Evolutionary conservation across 2,329 filamentous ascomycete genomes (phyloP).

Genomic region (Tolypocladium album): DNA sequence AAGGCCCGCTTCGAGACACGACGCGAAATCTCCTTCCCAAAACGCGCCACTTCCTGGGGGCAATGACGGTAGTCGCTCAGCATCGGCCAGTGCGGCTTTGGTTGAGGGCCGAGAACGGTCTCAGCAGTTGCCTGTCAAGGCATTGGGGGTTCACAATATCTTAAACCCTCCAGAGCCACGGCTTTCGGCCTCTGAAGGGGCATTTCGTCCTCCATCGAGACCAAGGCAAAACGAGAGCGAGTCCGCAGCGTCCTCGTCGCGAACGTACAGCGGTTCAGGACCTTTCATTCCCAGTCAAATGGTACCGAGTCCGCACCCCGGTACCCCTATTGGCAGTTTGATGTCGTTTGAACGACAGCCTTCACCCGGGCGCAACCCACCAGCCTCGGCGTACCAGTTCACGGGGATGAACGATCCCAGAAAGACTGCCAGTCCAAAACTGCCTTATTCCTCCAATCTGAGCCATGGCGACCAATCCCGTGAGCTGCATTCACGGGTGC

Average conservation of each 20-base stretch:
- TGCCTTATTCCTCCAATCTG: constrained; percentile 16
- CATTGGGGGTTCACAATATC: constrained; percentile 25
- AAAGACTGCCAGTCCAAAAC: constrained; percentile 20
- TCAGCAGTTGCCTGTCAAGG: constrained; percentile 13
- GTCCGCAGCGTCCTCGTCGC: constrained; percentile 8
- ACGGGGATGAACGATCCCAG: constrained; percentile 16
- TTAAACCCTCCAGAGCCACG: constrained; percentile 24
- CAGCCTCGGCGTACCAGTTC: constrained; percentile 18
- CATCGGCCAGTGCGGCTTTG: constrained; percentile 9
- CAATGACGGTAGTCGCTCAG: constrained; percentile 12
- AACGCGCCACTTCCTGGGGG: constrained; percentile 8
- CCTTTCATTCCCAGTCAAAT: constrained; percentile 15
- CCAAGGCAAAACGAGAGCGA: constrained; percentile 8
- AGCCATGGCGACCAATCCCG: constrained; percentile 12
- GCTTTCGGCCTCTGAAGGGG: constrained; percentile 8
- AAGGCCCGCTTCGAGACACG: constrained; percentile 29
- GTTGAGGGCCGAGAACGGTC: constrained; percentile 11
- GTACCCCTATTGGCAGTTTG: constrained; percentile 17
- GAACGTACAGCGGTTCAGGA: constrained; percentile 10
- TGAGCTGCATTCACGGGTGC: constrained; percentile 13
- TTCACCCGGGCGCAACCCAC: constrained; percentile 20
- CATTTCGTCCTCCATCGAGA: constrained; percentile 3
- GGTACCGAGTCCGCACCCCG: constrained; percentile 20
- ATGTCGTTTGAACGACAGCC: constrained; percentile 16
- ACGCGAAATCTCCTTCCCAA: constrained; percentile 14